Evolutionary conservation across 306 rosid genomes (phyloP), one percentile per base, ranked within the genome.

Genomic region (Begonia peltatifolia): DNA sequence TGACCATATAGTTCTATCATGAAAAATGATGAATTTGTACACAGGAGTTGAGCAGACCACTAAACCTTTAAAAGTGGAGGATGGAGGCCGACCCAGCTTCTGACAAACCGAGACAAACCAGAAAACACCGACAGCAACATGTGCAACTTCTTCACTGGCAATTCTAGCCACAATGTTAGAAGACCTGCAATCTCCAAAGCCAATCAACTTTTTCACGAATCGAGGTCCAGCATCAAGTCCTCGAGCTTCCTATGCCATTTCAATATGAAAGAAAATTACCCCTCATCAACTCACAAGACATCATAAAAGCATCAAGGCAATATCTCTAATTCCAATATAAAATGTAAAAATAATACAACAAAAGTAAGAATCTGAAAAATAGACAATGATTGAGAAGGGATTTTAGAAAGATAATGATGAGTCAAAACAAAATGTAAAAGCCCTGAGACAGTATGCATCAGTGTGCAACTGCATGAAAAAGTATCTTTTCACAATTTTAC

Each of bases 151-250:
- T 76, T 90, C 97, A 54, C 82, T 84, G 47, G 97, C 94, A 63
- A 90, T 82, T 79, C 73, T 85, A 60, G 83, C 90, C 36, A 90
- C 95, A 50, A 90, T 72, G 55, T 71, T 74, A 42, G 95, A 85
- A 46, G 95, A 80, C 61, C 80, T 64, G 23, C 61, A 64, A 68
- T 90, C 97, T 68, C 97, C 97, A 67, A 85, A 85, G 47, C 97
- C 97, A 55, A 82, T 60, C 69, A 90, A 52, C 56, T 79, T 90
- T 65, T 90, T 79, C 61, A 83, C 94, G 6, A 85, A 70, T 42
- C 94, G 80, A 25, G 97, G 95, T 52, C 95, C 97, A 10, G 97
- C 97, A 74, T 85, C 97, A 47, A 90, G 95, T 58, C 97, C 97
- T 74, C 97, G 83, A 50, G 95, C 97, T 70, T 90, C 95, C 97